These are phyloP conservation scores for Tillandsia leiboldiana DNA, from an alignment of 176 grass and related monocot species.

Conservation along the genomic window DNA sequence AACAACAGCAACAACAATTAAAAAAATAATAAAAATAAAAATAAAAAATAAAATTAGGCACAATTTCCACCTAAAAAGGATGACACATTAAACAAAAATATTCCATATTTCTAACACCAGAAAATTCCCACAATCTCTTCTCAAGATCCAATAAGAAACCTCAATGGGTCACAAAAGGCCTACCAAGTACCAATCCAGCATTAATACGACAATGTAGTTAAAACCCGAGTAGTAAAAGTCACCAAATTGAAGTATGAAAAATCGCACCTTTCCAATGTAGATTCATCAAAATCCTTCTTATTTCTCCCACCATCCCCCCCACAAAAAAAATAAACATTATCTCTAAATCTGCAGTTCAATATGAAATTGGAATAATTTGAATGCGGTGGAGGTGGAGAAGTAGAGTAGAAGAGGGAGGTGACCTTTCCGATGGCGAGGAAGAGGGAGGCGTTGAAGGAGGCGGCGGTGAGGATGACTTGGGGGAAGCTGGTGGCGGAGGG, in stretches of 20 bases:
- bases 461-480: conserved; percentile 76
- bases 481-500: conserved; percentile 94
- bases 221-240: not conserved
- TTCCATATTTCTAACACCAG: too few species aligned
- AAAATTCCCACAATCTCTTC: not conserved
- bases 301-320: too few species aligned
- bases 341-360: too few species aligned
- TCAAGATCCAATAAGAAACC: not conserved
- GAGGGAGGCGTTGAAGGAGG: conserved; percentile 77
- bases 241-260: not conserved
- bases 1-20: too few species aligned
- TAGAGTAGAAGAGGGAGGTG: not conserved
- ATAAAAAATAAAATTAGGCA: too few species aligned
- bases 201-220: conserved; percentile 9
- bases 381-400: too few species aligned
- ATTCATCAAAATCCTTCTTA: too few species aligned
- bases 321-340: too few species aligned
- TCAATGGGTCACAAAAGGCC: not conserved
- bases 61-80: too few species aligned
- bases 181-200: not conserved
- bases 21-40: too few species aligned
- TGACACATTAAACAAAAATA: too few species aligned
- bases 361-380: too few species aligned
- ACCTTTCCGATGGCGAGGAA: conserved; percentile 80
- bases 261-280: conserved; percentile 1